Base-by-base conservation (phyloP, 139 green algal genomes). In the Trebouxia sp. region DNA sequence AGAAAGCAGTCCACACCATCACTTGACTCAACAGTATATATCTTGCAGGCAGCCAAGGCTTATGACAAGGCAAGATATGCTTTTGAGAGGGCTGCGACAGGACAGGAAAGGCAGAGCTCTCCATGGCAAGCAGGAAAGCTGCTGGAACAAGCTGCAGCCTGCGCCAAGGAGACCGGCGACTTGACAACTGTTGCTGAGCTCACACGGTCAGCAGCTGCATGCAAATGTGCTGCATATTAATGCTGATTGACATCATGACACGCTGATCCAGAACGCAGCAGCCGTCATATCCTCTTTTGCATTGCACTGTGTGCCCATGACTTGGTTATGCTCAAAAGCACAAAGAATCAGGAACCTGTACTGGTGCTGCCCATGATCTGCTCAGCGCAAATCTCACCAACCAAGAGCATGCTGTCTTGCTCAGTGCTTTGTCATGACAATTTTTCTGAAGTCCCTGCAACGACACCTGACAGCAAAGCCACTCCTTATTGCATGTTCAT, bases 111-210 rank as follows among this genome's bases (percentile, higher is more conserved):
- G 55, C 85, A 93, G 51, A 86, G 86, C 8, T 93, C 88, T 1
- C 69, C 81, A 0, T 97, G 89, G 90, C 92, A 97, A 51, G 90
- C 93, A 5, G 93, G 83, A 20, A 95, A 95, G 82, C 84, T 91
- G 76, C 48, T 94, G 82, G 88, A 91, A 32, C 81, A 85, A 50
- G 85, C 85, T 28, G 82, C 80, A 11, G 76, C 82, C 17, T 90
- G 79, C 32, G 84, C 55, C 80, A 89, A 88, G 53, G 75, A 86
- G 50, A 56, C 22, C 5, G 53, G 79, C 37, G 22, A 79, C 24
- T 41, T n/a, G 15, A 47, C 38, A 30, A 38, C 47, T 24, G 26
- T 56, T 32, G 43, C 72, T 47, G 39, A 53, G 4, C 41, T 76
- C 3, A 53, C 39, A 4, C 50, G 66, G 66, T 76, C n/a, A n/a